Percentiles rank a stretch among this genome's conserved stretches.
Evolutionary conservation across 2,329 filamentous ascomycete genomes (phyloP).

Genomic region (Cercospora sp.): DNA sequence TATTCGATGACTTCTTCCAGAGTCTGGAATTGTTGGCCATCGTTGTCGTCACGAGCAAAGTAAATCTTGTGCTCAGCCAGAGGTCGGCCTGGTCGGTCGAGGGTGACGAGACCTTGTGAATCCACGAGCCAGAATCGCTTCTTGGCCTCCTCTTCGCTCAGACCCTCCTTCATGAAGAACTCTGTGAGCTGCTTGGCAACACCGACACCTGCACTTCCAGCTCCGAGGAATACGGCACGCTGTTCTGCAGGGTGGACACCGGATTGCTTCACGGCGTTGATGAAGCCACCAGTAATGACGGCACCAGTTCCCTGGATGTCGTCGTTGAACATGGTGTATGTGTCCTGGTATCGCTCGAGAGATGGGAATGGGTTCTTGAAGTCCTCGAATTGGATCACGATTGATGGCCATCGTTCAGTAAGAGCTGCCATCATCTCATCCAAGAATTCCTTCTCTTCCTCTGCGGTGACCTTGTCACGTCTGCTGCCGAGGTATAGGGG

Average conservation of each 20-base stretch:
- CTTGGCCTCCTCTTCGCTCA: constrained; percentile 82
- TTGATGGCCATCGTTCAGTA: constrained; percentile 70
- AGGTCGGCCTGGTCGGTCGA: constrained; percentile 80
- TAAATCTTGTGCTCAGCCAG: constrained; percentile 81
- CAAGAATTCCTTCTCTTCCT: constrained; percentile 86
- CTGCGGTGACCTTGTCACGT: constrained; percentile 72
- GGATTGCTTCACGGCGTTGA: constrained; percentile 77
- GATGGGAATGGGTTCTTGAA: constrained; percentile 98
- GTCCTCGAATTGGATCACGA: constrained; percentile 91
- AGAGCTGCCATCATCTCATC: constrained; percentile 96
- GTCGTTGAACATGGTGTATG: constrained; percentile 96
- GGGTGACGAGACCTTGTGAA: constrained; percentile 83
- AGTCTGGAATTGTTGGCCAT: constrained; percentile 67
- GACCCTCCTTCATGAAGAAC: constrained; percentile 89
- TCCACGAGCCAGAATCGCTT: constrained; percentile 97
- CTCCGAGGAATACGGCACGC: constrained; percentile 92
- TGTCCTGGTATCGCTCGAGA: constrained; percentile 82
- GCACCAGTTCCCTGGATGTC: constrained; percentile 97
- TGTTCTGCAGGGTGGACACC: constrained; percentile 85
- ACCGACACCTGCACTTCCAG: constrained; percentile 91
- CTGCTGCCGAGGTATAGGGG: constrained; percentile 88
- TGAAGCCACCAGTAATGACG: constrained; percentile 82
- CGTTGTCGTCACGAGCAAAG: constrained; percentile 65
- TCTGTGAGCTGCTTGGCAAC: constrained; percentile 97
- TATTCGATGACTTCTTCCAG: constrained; percentile 91